Percentiles rank a stretch among this genome's conserved stretches.
phyloP scores from a whole-genome alignment of 2,329 filamentous ascomycete genomes.

The Ophiostoma fasciatum region DNA sequence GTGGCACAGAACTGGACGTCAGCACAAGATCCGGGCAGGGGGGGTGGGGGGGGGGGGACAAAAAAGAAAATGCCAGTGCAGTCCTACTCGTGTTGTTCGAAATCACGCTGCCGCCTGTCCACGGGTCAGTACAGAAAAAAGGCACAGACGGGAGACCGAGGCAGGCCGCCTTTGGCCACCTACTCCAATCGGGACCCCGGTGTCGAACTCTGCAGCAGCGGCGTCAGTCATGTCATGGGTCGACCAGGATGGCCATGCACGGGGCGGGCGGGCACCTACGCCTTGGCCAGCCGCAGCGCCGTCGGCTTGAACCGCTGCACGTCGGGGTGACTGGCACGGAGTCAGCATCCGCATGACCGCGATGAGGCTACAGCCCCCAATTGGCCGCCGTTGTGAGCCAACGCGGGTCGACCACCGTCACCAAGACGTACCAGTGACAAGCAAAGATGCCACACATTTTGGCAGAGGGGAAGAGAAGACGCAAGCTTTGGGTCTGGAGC shows the following conservation, averaged over 20 bases:
- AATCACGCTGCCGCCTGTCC: conserved; percentile 68
- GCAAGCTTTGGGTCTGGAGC: too few relatives aligned
- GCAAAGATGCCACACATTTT: conserved; percentile 94
- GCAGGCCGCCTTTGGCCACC: too few relatives aligned
- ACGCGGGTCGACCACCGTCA: conserved; percentile 20
- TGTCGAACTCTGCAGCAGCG: conserved; percentile 60
- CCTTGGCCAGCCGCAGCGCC: conserved; percentile 83
- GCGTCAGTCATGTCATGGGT: conserved; percentile 9
- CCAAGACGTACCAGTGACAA: conserved; percentile 62
- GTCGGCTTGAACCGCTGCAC: conserved; percentile 93
- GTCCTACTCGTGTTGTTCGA: conserved; percentile 85
- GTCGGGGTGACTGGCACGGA: conserved; percentile 57
- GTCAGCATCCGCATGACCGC: conserved; percentile 9
- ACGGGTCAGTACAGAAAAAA: too few relatives aligned
- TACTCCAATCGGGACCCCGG: conserved; percentile 96
- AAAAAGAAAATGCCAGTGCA: not conserved
- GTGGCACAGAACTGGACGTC: conserved; percentile 70
- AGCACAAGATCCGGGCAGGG: not conserved
- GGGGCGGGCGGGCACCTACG: conserved; percentile 46
- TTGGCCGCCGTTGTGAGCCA: conserved; percentile 10
- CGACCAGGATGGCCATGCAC: too few relatives aligned
- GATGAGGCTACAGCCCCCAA: conserved; percentile 4
- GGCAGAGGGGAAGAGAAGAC: too few relatives aligned
- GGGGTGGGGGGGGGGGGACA: not conserved
- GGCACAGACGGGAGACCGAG: too few relatives aligned